Evolutionary conservation across 345 rosid genomes (phyloP), one percentile per base, ranked within the genome.

Genomic region (Populus nigra): DNA sequence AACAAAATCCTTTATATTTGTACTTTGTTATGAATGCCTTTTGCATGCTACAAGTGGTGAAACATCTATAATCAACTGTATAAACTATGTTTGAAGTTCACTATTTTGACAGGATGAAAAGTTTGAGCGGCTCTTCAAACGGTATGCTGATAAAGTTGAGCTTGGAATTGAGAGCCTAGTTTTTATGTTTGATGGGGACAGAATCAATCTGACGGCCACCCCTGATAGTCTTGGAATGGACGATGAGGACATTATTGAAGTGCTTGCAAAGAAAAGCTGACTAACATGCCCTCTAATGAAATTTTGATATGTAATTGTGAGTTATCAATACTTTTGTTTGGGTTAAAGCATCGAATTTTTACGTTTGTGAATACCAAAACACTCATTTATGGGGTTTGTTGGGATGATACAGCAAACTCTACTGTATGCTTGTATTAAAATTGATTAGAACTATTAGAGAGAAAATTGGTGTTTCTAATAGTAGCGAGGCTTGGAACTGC

Each of bases 161-260:
- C 88, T 87, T 41, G 82, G 85, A 65, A 57, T 70, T 38, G 49
- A 88, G 74, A 87, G 66, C 78, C 83, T 95, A 78, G 88, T 84
- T 36, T 95, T 93, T 85, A 78, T 79, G 20, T 93, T 95, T 76
- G 99, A 95, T 66, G 99, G 99, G 71, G 94, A 91, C 67, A 90
- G 88, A 86, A 80, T 95, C 49, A 80, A 80, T 85, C 91, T 91
- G 33, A 59, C 87, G 3, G 87, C 87, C 27, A 93, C 97, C 29
- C 99, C 99, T 49, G 79, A 76, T 69, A 76, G 86, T 79, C 96
- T 95, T 55, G 99, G 83, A 20, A 91, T 95, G 97, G 99, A 95
- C 76, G 96, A 95, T n/a, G 83, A 88, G 43, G 99, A 95, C 85
- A 91, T 93, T 66, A 88, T 95, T 76, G 96, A 92, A 88, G 99